phyloP scores from a whole-genome alignment of 75 land plant species.

The Sequoia sempervirens region DNA sequence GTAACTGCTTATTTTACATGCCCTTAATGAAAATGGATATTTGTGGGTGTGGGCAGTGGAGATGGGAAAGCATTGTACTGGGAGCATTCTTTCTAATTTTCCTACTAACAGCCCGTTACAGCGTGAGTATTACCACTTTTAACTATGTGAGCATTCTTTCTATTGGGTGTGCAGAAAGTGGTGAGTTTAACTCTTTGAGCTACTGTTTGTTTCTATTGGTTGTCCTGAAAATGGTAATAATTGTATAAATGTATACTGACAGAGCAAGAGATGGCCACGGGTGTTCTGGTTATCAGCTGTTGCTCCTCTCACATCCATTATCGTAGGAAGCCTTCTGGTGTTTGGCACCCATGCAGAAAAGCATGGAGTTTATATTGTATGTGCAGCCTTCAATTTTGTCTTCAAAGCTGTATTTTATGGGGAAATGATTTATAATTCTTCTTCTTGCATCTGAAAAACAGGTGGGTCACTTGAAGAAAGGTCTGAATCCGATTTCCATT shows the following conservation, averaged over 20 bases:
- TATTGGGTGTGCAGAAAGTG: background rate
- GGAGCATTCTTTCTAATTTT: slow-evolving; percentile 49
- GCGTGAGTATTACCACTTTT: slow-evolving; percentile 20
- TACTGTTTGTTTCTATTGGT: too few relatives aligned
- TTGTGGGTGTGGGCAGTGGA: slow-evolving; percentile 47
- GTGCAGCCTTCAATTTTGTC: background rate
- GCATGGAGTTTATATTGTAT: slow-evolving; percentile 57
- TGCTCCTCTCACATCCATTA: slow-evolving; percentile 45
- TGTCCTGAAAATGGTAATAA: background rate
- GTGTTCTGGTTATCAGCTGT: slow-evolving; percentile 43
- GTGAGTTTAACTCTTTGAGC: background rate
- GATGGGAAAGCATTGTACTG: slow-evolving; percentile 44
- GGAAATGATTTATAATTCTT: background rate
- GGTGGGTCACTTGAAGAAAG: slow-evolving; percentile 65
- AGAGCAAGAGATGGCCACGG: slow-evolving; percentile 38
- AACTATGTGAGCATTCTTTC: too few relatives aligned
- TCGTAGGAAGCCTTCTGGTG: slow-evolving; percentile 53
- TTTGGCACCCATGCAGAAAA: slow-evolving; percentile 49
- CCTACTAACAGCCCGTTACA: slow-evolving; percentile 25
- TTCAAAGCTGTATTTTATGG: background rate
- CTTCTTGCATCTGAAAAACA: slow-evolving; percentile 9
- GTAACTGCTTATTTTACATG: background rate
- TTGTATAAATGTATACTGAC: background rate
- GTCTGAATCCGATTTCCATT: slow-evolving; percentile 51
- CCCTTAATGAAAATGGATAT: background rate